phyloP scores from a whole-genome alignment of 495 filamentous ascomycete species.

The Podospora fimiseda region DNA sequence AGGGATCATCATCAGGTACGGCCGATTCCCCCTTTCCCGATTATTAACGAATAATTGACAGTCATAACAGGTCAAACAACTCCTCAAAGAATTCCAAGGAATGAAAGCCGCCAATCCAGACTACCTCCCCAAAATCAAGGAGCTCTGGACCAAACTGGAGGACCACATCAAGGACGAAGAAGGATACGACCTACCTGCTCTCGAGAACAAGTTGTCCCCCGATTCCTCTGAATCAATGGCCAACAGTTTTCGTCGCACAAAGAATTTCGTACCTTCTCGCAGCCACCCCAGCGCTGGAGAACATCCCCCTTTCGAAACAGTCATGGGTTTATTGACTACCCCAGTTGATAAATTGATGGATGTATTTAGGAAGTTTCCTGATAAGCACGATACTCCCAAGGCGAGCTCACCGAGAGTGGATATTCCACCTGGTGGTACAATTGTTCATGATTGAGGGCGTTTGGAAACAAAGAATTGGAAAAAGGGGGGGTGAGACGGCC shows the following conservation, averaged over 20 bases:
- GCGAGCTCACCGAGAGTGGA: background rate
- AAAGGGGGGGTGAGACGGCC: too few relatives aligned
- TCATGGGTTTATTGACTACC: slow-evolving; percentile 2
- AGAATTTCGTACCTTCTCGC: slow-evolving; percentile 3
- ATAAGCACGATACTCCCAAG: background rate
- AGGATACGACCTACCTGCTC: slow-evolving; percentile 3
- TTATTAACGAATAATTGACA: background rate
- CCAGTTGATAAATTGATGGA: background rate
- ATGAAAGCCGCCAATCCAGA: background rate
- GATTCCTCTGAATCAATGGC: slow-evolving; percentile 3
- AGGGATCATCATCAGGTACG: slow-evolving; percentile 4
- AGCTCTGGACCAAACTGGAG: slow-evolving; percentile 5
- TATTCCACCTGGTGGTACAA: background rate
- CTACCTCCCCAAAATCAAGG: background rate
- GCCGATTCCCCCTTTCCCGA: background rate
- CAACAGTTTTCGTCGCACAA: background rate
- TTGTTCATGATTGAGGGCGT: background rate
- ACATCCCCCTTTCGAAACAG: slow-evolving; percentile 4
- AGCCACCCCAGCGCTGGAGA: background rate
- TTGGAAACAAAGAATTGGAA: too few relatives aligned
- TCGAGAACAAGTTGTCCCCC: slow-evolving; percentile 4
- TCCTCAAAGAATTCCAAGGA: slow-evolving; percentile 1
- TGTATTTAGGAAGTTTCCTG: slow-evolving; percentile 6
- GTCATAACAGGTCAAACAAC: background rate
- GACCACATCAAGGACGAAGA: slow-evolving; percentile 8